Conservation (phyloP, 495 filamentous ascomycete genomes). For the Aspergillus asperescens region DNA sequence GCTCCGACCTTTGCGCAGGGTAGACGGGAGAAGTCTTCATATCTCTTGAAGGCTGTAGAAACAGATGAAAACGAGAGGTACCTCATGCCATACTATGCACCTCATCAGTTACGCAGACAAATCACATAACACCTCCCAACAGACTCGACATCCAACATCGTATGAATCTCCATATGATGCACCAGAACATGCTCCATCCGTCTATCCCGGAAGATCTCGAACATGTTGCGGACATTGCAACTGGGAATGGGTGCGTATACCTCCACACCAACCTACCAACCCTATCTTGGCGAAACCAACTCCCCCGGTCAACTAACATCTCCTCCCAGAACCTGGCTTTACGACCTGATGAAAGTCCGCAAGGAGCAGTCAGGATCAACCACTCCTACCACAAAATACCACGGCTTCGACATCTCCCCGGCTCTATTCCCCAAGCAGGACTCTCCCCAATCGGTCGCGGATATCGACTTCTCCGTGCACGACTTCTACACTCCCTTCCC, state of each 20-base stretch:
- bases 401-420: conserved; percentile 8
- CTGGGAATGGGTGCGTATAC: conserved; percentile 6
- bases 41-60: background rate
- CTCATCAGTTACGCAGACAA: background rate
- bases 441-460: background rate
- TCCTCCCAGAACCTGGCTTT: conserved; percentile 1
- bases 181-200: conserved; percentile 1
- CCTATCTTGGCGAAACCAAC: background rate
- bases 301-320: background rate
- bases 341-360: conserved; percentile 1
- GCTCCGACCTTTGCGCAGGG: background rate
- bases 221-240: conserved; percentile 9
- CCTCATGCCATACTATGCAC: background rate
- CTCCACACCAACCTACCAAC: background rate
- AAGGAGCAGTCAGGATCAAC: background rate
- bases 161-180: background rate
- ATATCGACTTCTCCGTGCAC: conserved; percentile 7
- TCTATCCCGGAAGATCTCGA: background rate
- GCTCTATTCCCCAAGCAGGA: conserved; percentile 2
- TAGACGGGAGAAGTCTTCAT: background rate
- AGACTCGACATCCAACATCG: conserved; percentile 10
- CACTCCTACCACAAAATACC: background rate
- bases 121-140: background rate
- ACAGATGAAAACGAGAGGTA: conserved; percentile 1
- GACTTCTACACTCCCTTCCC: conserved; percentile 10